phyloP scores from a whole-genome alignment of 345 rosid genomes.

The Eucalyptus melliodora region DNA sequence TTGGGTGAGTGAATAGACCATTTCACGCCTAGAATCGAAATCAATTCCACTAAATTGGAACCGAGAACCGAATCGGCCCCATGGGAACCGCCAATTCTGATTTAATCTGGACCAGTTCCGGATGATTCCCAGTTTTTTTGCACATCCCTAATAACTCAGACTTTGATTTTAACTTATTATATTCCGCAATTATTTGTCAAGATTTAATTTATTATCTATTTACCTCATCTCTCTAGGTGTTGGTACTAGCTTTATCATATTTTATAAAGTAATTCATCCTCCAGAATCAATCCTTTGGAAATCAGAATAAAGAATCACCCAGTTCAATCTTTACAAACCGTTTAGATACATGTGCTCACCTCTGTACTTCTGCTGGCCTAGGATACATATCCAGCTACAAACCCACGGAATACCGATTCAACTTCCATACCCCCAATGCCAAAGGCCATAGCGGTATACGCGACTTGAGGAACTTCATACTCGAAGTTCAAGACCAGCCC shows the following conservation, averaged over 20 bases:
- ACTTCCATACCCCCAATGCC: background rate
- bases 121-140: too few relatives aligned
- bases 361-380: background rate
- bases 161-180: too few relatives aligned
- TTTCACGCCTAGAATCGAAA: too few relatives aligned
- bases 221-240: too few relatives aligned
- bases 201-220: too few relatives aligned
- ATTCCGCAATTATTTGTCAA: too few relatives aligned
- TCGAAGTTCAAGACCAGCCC: background rate
- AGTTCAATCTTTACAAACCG: background rate
- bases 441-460: background rate
- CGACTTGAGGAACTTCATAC: background rate
- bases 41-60: too few relatives aligned
- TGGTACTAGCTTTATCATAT: background rate
- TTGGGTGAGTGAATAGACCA: too few relatives aligned
- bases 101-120: fast-evolving
- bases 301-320: background rate
- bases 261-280: background rate
- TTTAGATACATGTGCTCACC: background rate
- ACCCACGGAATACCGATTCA: background rate
- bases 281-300: background rate
- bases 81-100: fast-evolving
- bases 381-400: background rate
- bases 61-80: fast-evolving
- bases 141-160: too few relatives aligned